A percentile compares a stretch with the other conserved stretches of the same genome.
phyloP scores from a whole-genome alignment of 768 basidiomycete genomes.

The Leucosporidium scottii region DNA sequence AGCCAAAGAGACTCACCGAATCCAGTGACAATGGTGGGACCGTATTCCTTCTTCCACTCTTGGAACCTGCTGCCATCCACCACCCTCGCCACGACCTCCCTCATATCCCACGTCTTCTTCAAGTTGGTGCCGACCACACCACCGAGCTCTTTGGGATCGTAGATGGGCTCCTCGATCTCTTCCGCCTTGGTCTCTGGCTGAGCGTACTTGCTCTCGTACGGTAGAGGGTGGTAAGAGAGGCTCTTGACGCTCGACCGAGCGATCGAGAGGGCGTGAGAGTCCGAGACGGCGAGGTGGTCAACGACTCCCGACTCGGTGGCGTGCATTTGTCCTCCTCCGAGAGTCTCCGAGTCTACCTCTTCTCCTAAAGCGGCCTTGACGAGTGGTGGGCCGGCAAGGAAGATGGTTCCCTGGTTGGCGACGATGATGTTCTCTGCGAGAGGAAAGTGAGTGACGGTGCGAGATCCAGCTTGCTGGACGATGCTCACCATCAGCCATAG shows the following conservation, averaged over 20 bases:
- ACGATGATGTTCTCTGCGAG: conserved; percentile 62
- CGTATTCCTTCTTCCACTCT: conserved; percentile 96
- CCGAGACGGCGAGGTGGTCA: conserved; percentile 76
- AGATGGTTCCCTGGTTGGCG: conserved; percentile 83
- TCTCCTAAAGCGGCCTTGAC: conserved; percentile 94
- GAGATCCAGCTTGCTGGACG: neutral
- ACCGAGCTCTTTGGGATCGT: conserved; percentile 72
- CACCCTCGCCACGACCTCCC: conserved; percentile 82
- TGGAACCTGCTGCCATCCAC: conserved; percentile 87
- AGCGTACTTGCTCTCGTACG: neutral
- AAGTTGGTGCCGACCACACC: conserved; percentile 87
- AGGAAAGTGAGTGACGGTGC: too few species aligned
- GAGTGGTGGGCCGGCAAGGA: conserved; percentile 87
- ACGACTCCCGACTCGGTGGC: conserved; percentile 72
- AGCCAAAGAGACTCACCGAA: conserved; percentile 31
- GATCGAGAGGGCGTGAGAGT: conserved; percentile 75
- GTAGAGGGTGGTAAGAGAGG: neutral
- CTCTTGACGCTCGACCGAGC: conserved; percentile 68
- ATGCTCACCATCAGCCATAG: conserved; percentile 75
- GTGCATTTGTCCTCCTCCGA: conserved; percentile 87
- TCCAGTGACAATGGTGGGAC: conserved; percentile 76
- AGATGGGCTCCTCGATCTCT: conserved; percentile 62
- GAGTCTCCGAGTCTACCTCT: conserved; percentile 80
- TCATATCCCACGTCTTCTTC: conserved; percentile 83
- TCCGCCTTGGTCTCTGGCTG: neutral